Conservation (phyloP, 495 filamentous ascomycete species). For the Penicillium lividum region DNA sequence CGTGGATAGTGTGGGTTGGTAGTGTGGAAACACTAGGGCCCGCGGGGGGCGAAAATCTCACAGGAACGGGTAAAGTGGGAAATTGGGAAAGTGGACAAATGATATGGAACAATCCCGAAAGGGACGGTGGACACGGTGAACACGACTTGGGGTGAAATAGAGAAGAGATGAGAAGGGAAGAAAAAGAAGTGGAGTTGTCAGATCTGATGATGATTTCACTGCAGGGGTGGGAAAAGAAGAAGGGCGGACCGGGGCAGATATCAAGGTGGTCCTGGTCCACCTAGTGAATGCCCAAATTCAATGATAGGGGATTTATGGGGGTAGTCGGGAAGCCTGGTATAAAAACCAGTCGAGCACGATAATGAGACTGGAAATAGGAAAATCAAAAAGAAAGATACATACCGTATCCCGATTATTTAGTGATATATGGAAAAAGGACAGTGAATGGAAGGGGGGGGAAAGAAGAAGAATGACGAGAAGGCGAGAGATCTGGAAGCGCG, state of each 20-base stretch:
- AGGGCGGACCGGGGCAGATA: slow-evolving; percentile 20
- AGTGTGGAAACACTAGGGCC: slow-evolving; percentile 20
- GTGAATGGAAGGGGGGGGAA: slow-evolving; percentile 7
- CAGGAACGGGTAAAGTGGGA: slow-evolving; percentile 22
- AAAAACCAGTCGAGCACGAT: not conserved
- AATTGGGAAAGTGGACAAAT: slow-evolving; percentile 9
- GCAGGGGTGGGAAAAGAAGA: slow-evolving; percentile 28
- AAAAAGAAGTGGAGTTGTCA: slow-evolving; percentile 35
- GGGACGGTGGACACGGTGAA: slow-evolving; percentile 3
- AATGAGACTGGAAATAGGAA: slow-evolving; percentile 1
- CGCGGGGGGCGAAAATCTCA: slow-evolving; percentile 31
- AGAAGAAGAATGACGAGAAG: slow-evolving; percentile 9
- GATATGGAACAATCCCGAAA: slow-evolving; percentile 1
- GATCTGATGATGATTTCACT: slow-evolving; percentile 25
- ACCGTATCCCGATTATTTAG: slow-evolving; percentile 3
- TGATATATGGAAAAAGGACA: slow-evolving; percentile 8
- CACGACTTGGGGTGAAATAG: slow-evolving; percentile 8
- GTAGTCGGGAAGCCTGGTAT: not conserved
- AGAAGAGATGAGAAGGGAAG: slow-evolving; percentile 17
- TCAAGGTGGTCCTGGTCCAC: slow-evolving; percentile 21
- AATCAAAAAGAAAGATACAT: slow-evolving; percentile 4
- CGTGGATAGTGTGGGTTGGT: slow-evolving; percentile 23
- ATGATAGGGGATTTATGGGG: slow-evolving; percentile 8
- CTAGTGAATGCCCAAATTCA: slow-evolving; percentile 13
- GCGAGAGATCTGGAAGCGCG: slow-evolving; percentile 5